Evolutionary conservation across 2,329 filamentous ascomycete species (phyloP), one percentile per base, ranked within the genome.

Genomic region (Penicillium sp.): DNA sequence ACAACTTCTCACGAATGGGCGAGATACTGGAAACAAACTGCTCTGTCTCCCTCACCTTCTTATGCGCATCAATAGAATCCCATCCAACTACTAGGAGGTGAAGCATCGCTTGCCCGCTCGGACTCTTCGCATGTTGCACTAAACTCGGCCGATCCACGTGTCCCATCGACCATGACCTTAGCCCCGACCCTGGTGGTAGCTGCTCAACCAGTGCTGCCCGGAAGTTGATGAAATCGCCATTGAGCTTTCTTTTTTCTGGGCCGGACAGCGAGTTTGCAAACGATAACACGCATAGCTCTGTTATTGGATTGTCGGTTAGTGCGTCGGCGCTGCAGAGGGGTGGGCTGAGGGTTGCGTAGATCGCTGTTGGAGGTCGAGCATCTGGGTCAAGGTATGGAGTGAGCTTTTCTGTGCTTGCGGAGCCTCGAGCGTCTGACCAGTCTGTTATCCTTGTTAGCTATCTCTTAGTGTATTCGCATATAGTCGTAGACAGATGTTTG

Each of bases 21-120:
- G 55, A 54, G 55, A 81, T 75, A 15, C 73, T 69, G 22, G 72
- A 66, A 31, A 63, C 66, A 64, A 83, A 84, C 25, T 67, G 71
- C 57, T 75, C 68, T 26, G 77, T 77, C 59, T 79, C 69, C 51
- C 75, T 70, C 29, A 75, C 81, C 47, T 67, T 67, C 73, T 76
- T 69, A 66, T 85, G 82, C 46, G 70, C 72, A 33, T 82, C 77
- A 20, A 80, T 71, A 61, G 72, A 79, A 49, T 77, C 69, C 82
- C 82, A 85, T 5, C 81, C 82, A 51, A 82, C 69, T 18, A 73
- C 71, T n/a, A 75, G 55, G 4, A 79, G 61, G 61, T 76, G 75
- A 53, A 76, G 66, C 52, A 74, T 73, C 11, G 75, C 79, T 60
- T 75, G 67, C 3, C 73, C 74, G 15, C 69, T 75, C 35, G 57